Conservation (phyloP, 2,329 filamentous ascomycete species). For the Ambrosiella cleistominuta region DNA sequence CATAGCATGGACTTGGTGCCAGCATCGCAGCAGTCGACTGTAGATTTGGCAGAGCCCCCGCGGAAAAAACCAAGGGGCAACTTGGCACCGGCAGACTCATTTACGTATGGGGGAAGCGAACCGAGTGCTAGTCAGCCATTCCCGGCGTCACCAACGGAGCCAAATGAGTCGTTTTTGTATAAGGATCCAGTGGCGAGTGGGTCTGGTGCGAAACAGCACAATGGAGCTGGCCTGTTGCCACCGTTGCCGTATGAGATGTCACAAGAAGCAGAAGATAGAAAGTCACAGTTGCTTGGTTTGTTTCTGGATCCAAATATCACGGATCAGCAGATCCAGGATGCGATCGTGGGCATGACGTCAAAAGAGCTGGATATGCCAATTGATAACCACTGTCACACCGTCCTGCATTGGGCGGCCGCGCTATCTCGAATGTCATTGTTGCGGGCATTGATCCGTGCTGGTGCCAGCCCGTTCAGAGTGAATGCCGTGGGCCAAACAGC, state of each 20-base stretch:
- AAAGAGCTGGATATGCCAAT: slow-evolving; percentile 83
- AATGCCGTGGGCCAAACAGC: slow-evolving; percentile 85
- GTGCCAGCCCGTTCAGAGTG: slow-evolving; percentile 72
- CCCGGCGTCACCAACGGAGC: slow-evolving; percentile 61
- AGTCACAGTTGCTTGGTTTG: slow-evolving; percentile 62
- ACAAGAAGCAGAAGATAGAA: slow-evolving; percentile 59
- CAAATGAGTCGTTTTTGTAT: slow-evolving; percentile 63
- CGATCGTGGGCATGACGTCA: slow-evolving; percentile 56
- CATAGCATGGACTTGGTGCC: slow-evolving; percentile 16
- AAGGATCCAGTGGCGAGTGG: slow-evolving; percentile 25
- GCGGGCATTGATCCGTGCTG: slow-evolving; percentile 62
- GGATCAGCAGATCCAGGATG: slow-evolving; percentile 58
- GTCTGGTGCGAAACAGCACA: slow-evolving; percentile 16
- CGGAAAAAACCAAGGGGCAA: slow-evolving; percentile 53
- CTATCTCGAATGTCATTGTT: slow-evolving; percentile 71
- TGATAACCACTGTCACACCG: slow-evolving; percentile 74
- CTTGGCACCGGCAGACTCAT: slow-evolving; percentile 38
- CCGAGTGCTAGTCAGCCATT: slow-evolving; percentile 26
- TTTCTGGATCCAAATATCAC: slow-evolving; percentile 58
- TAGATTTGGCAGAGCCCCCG: slow-evolving; percentile 54
- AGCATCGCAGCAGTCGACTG: slow-evolving; percentile 20
- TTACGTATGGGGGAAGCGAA: slow-evolving; percentile 29
- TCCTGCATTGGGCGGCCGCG: slow-evolving; percentile 90
- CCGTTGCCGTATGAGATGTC: slow-evolving; percentile 45
- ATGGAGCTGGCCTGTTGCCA: slow-evolving; percentile 41